phyloP scores from a whole-genome alignment of 2,329 filamentous ascomycete species.

The Cryphonectria carpinicola region DNA sequence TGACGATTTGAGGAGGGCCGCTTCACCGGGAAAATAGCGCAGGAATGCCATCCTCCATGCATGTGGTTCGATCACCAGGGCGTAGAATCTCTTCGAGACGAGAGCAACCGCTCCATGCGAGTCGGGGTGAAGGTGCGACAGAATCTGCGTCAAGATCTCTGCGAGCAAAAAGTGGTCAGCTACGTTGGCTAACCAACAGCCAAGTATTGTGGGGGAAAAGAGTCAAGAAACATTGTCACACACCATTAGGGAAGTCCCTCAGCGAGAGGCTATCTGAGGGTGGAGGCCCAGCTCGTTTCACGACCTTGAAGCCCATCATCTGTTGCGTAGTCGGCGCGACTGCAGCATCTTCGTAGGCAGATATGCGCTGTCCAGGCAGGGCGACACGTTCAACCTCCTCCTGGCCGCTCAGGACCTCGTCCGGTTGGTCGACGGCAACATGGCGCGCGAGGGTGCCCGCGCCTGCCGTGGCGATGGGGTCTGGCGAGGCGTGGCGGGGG shows the following conservation, averaged over 20 bases:
- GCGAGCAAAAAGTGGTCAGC: slow-evolving; percentile 33
- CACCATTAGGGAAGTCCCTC: slow-evolving; percentile 80
- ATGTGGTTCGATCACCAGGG: slow-evolving; percentile 85
- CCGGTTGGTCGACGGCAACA: slow-evolving; percentile 49
- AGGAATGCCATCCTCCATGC: slow-evolving; percentile 93
- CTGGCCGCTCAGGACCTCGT: slow-evolving; percentile 54
- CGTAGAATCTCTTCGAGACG: slow-evolving; percentile 86
- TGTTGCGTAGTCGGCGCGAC: slow-evolving; percentile 53
- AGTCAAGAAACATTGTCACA: slow-evolving; percentile 32
- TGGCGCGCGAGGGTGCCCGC: slow-evolving; percentile 37
- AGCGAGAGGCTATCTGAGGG: slow-evolving; percentile 48
- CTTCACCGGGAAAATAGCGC: slow-evolving; percentile 83
- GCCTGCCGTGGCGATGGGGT: slow-evolving; percentile 36
- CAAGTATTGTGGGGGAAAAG: neutral
- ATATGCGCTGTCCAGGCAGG: slow-evolving; percentile 57
- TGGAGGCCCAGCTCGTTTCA: slow-evolving; percentile 49
- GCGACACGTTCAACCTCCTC: slow-evolving; percentile 36
- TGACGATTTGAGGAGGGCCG: slow-evolving; percentile 53
- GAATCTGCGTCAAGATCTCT: slow-evolving; percentile 91
- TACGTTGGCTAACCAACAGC: slow-evolving; percentile 5
- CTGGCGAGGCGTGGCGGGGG: slow-evolving; percentile 43
- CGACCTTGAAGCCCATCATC: slow-evolving; percentile 58
- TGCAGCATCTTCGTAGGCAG: slow-evolving; percentile 66
- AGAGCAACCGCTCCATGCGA: slow-evolving; percentile 82
- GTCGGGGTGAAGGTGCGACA: slow-evolving; percentile 86